Percentiles rank a stretch among this genome's conserved stretches.
Conservation (phyloP, 257 asterid genomes). For the Nicotiana tomentosiformis region DNA sequence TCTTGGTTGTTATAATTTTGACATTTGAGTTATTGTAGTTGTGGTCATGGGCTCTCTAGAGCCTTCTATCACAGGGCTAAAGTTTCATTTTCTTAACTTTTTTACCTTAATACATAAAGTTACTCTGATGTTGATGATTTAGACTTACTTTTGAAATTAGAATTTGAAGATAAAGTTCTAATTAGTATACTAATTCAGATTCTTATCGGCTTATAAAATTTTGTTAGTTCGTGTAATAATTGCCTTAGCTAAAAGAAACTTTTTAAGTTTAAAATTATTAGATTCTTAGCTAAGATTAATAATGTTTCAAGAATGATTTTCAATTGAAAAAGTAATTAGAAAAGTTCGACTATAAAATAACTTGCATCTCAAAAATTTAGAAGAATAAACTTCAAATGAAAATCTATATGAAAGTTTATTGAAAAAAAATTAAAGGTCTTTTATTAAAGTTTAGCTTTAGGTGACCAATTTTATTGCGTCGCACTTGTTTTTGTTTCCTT, state of each 20-base stretch:
- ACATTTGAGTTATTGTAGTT: neutral
- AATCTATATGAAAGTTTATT: too few relatives aligned
- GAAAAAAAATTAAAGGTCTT: too few relatives aligned
- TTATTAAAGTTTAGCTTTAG: neutral
- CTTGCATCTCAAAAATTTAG: neutral
- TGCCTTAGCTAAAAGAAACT: neutral
- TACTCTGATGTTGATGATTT: neutral
- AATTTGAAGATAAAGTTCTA: too few relatives aligned
- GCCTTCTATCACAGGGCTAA: neutral
- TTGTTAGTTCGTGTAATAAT: neutral
- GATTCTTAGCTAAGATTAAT: neutral
- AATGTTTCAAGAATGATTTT: neutral
- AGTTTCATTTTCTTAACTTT: neutral
- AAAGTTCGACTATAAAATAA: neutral
- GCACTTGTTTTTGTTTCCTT: accelerated
- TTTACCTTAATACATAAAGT: neutral
- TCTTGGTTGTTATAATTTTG: neutral
- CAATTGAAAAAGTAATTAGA: neutral
- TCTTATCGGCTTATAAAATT: too few relatives aligned
- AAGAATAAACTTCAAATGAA: neutral
- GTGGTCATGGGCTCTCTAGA: neutral
- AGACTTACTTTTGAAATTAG: neutral
- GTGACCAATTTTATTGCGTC: neutral
- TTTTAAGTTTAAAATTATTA: neutral
- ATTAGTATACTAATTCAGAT: too few relatives aligned